Base-by-base conservation (phyloP, 2,329 filamentous ascomycete genomes). In the Ophiostoma montium region DNA sequence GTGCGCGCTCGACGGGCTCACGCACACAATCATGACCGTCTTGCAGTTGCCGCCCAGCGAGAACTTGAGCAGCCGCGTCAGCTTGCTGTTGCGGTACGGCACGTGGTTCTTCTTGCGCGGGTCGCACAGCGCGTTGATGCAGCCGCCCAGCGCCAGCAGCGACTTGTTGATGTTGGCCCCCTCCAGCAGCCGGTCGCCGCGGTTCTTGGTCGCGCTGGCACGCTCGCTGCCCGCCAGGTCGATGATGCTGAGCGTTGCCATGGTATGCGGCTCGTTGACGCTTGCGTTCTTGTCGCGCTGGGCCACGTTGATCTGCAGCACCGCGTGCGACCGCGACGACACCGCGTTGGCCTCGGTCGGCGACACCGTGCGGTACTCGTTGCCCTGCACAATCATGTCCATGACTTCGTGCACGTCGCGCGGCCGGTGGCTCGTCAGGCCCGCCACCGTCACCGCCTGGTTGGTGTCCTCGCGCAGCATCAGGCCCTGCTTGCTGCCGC, bases 151-250 rank as follows among this genome's bases (percentile, higher is more conserved):
- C 0, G 92, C 90, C 15, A 98, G 78, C 3, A 98, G 74, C 1
- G 92, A 98, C 62, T 96, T 95, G 77, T 98, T 98, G 76, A 98
- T 98, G 66, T 98, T 98, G 59, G 92, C 92, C 55, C 92, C 92
- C 65, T 98, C 92, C 13, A 89, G 73, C 35, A 98, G 70, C 35
- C 92, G 76, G 62, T 95, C 90, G 50, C 92, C 92, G 49, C 92
- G 75, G 64, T 98, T 98, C 69, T 95, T 95, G 18, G 92, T 98
- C 21, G 89, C 92, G 50, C 89, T 95, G 1, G 92, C 92, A 58
- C 92, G 80, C 66, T 98, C 92, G 56, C 89, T 96, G 47, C 92
- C 92, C 5, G 92, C 92, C 58, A 98, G 70, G 69, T 98, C 92
- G 63, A 98, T 98, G 59, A 98, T 96, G 62, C 90, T 96, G 41